Base-by-base conservation (phyloP, 345 rosid species). In the Orychophragmus violaceus region DNA sequence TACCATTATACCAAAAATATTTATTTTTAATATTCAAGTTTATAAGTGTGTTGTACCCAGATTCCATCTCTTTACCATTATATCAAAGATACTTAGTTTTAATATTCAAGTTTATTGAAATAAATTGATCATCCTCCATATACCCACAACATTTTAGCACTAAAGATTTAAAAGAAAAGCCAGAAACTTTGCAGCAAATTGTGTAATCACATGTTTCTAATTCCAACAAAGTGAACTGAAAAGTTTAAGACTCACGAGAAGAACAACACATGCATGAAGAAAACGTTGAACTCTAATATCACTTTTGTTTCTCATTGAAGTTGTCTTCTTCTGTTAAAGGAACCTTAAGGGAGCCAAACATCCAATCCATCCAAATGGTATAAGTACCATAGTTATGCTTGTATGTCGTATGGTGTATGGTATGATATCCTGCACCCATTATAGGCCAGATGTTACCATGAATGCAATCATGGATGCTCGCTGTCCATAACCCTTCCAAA, bases 351-450 rank as follows among this genome's bases (percentile, higher is more conserved):
- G 99, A 82, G 42, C 96, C 97, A 3, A 82, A 84, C 87, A 88
- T 74, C 91, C 95, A 90, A 70, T 93, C 97, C 96, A 90, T 88
- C 92, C 83, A 85, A 39, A 93, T 81, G 23, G 96, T 93, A 57
- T 83, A 93, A 53, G 90, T 90, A 11, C 98, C 98, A 69, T 93
- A 93, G 66, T 88, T 90, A 57, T 93, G 96, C 5, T 87, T 88
- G 64, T 90, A 88, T 9, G 95, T 90, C 1, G 89, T 86, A 63
- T 93, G 98, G 67, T 93, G 98, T 75, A 93, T 83, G 7, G 97
- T 93, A 75, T 93, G 98, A 77, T 88, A 86, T 25, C 96, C 94
- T 27, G 97, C 96, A 16, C 96, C 98, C 96, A 93, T 93, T 29
- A 88, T 68, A 11, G 95, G 95, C 98, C 97, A 88, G 2, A 84